Evolutionary conservation across 345 rosid species (phyloP).

Genomic region (Pugionium cornutum): DNA sequence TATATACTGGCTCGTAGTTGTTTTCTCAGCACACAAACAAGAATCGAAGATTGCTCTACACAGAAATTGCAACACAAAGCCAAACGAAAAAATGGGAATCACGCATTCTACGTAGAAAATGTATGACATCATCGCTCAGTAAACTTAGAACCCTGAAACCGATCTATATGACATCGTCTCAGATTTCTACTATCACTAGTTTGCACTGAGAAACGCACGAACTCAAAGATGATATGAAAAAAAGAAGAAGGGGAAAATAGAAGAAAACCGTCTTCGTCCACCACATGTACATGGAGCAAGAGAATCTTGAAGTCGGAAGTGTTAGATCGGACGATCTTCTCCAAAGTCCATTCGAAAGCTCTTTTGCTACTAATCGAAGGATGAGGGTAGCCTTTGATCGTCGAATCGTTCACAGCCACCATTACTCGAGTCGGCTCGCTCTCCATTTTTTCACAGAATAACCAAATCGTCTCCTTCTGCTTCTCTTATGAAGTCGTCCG

Average conservation of each 20-base stretch:
- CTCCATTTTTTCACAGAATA: constrained; percentile 30
- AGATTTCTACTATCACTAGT: too few species aligned
- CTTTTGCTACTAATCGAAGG: constrained; percentile 83
- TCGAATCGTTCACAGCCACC: constrained; percentile 78
- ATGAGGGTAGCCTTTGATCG: constrained; percentile 64
- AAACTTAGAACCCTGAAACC: too few species aligned
- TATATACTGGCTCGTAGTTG: too few species aligned
- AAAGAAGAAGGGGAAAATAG: not conserved
- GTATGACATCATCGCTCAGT: too few species aligned
- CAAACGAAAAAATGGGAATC: too few species aligned
- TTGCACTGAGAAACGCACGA: too few species aligned
- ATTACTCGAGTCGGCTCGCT: constrained; percentile 65
- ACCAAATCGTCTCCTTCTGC: not conserved
- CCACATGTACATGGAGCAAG: constrained; percentile 90
- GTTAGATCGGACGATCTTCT: constrained; percentile 84
- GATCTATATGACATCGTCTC: too few species aligned
- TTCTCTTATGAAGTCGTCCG: constrained; percentile 2
- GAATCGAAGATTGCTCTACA: too few species aligned
- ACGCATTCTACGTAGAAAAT: too few species aligned
- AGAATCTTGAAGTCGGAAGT: constrained; percentile 72
- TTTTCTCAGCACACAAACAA: too few species aligned
- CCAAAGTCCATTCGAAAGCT: constrained; percentile 89
- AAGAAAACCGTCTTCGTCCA: constrained; percentile 82
- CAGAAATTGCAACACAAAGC: too few species aligned
- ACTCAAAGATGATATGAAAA: not conserved